Evolutionary conservation across 208 protist species (phyloP).

Genomic region (Acanthamoeba castellanii): DNA sequence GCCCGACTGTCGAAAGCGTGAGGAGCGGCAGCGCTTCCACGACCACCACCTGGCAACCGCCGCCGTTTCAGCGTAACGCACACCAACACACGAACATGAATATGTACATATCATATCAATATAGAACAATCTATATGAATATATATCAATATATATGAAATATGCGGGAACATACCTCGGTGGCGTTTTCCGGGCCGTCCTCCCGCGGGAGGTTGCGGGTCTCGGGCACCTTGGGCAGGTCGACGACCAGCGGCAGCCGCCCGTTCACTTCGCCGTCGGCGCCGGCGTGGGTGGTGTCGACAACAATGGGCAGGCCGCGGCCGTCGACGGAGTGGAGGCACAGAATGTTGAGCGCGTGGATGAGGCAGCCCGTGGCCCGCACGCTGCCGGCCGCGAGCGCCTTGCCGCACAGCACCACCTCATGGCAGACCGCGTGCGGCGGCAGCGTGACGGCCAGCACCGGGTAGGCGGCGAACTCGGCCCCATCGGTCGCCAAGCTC

Average conservation of each 20-base stretch:
- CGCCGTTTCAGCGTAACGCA: not conserved
- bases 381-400: not conserved
- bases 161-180: not conserved
- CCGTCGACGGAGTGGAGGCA: constrained; percentile 15
- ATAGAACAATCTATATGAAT: too few species aligned
- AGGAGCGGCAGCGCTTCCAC: constrained; percentile 26
- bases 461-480: constrained; percentile 27
- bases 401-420: not conserved
- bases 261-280: not conserved
- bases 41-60: constrained; percentile 1
- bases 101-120: too few species aligned
- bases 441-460: constrained; percentile 21
- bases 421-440: not conserved
- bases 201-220: not conserved
- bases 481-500: not conserved
- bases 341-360: constrained; percentile 35
- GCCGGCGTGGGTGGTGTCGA: too few species aligned
- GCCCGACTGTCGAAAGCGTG: not conserved
- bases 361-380: constrained; percentile 1
- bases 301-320: not conserved
- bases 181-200: not conserved
- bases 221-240: not conserved
- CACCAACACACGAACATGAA: too few species aligned
- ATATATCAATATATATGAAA: not conserved
- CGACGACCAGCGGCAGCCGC: not conserved